Evolutionary conservation across 305 asterid genomes (phyloP).

Genomic region (Petunia hybrid): DNA sequence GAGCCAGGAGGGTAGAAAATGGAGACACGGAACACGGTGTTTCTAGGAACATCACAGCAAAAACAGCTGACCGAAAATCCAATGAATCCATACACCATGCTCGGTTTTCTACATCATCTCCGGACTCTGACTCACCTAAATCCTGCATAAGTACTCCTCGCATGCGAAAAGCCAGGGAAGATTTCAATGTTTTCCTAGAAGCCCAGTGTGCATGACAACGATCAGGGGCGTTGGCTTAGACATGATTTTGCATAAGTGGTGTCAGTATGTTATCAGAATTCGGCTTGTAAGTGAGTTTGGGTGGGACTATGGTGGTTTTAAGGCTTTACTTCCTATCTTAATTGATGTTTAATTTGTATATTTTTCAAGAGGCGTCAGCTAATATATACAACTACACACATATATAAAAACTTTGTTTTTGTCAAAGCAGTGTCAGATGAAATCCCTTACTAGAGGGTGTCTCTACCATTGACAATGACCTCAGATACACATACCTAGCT

Average conservation of each 20-base stretch:
- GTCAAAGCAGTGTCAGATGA: too few species aligned
- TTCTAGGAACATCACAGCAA: slow-evolving; percentile 46
- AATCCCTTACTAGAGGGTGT: too few species aligned
- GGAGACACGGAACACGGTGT: slow-evolving; percentile 36
- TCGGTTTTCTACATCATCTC: slow-evolving; percentile 57
- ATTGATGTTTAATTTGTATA: too few species aligned
- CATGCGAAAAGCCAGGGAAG: slow-evolving; percentile 57
- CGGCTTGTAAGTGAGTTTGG: too few species aligned
- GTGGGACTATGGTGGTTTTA: too few species aligned
- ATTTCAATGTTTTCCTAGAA: slow-evolving; percentile 69
- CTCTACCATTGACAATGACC: neutral
- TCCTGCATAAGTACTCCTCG: slow-evolving; percentile 57
- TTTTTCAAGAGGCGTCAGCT: too few species aligned
- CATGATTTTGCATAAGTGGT: too few species aligned
- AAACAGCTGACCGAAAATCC: slow-evolving; percentile 34
- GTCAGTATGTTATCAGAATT: too few species aligned
- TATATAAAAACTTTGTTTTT: too few species aligned
- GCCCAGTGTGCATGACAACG: slow-evolving; percentile 59
- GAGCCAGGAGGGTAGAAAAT: slow-evolving; percentile 49
- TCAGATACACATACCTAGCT: neutral
- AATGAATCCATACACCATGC: slow-evolving; percentile 31
- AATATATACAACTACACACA: too few species aligned
- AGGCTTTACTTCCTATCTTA: too few species aligned
- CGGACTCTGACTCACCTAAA: slow-evolving; percentile 44
- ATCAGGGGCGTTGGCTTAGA: too few species aligned